Base-by-base conservation (phyloP, 2,329 filamentous ascomycete species). In the Torrubiella hemipterigena region DNA sequence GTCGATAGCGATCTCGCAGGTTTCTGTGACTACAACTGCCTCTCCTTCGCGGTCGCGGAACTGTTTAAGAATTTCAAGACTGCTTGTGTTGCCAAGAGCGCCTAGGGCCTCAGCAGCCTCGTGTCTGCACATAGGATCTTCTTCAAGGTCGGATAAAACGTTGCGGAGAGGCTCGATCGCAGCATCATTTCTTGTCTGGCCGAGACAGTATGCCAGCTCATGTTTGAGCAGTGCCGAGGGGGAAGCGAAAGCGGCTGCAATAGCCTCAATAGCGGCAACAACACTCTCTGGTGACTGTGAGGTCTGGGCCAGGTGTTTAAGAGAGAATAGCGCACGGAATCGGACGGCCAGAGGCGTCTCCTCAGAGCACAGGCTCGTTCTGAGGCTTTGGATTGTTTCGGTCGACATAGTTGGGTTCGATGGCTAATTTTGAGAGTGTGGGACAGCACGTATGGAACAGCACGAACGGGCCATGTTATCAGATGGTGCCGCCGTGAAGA, bases 81-180 rank as follows among this genome's bases (percentile, higher is more conserved):
- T 87, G 4, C 69, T 69, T 18, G 65, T 59, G 50, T 89, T 77
- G 4, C 84, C 85, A 38, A 98, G 63, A 9, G 91, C 91, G 10
- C 85, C 91, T 11, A 98, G 67, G 3, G 91, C 91, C 64, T 98
- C 91, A 3, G 89, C 91, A 12, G 91, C 89, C 63, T 98, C 91
- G 48, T 98, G 91, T 44, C 91, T 72, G 56, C 85, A 93, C 87
- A 98, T 98, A 22, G 81, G 59, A 61, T 96, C 87, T 57, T 96
- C 85, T n/a, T 73, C 52, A 40, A 76, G 61, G 55, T 96, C 73
- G 42, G 81, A 70, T 35, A 96, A 65, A 11, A 93, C 84, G 10
- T 66, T 58, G 35, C 77, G 71, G 42, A 98, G 65, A 39, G 76
- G 79, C 8, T 77, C 69, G 8, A 86, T 72, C 1, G 87, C 81